phyloP scores from a whole-genome alignment of 2,329 filamentous ascomycete genomes.

The Diaporthe longicolla region DNA sequence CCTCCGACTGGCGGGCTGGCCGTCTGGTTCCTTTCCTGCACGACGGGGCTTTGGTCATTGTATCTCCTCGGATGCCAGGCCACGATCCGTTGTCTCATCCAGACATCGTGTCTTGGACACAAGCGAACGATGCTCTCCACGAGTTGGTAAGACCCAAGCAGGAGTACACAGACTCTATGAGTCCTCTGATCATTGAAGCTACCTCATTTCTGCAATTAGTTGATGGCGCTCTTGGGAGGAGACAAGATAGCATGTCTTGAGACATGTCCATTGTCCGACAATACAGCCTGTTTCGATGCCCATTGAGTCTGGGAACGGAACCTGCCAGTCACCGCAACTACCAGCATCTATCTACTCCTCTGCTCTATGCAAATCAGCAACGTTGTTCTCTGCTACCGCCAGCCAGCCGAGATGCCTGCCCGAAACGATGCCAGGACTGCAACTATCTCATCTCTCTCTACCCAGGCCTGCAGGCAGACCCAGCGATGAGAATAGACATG shows the following conservation, averaged over 20 bases:
- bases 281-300: background rate
- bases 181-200: background rate
- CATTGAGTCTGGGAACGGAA: background rate
- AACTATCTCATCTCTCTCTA: background rate
- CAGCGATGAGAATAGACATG: too few species aligned
- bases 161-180: background rate
- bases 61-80: background rate
- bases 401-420: background rate
- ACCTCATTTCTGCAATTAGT: background rate
- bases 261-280: background rate
- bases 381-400: background rate
- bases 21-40: background rate
- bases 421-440: background rate
- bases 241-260: background rate
- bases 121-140: constrained; percentile 1
- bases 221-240: background rate
- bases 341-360: background rate
- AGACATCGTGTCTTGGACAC: background rate
- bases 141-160: background rate
- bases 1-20: background rate
- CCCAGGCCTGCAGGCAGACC: background rate
- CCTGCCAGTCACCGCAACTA: background rate
- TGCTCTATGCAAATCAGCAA: background rate
- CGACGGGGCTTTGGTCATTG: background rate
- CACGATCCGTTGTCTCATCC: background rate